These are phyloP conservation scores for Fusarium napiforme DNA, from an alignment of 2,329 filamentous ascomycete species.

Conservation along the genomic window DNA sequence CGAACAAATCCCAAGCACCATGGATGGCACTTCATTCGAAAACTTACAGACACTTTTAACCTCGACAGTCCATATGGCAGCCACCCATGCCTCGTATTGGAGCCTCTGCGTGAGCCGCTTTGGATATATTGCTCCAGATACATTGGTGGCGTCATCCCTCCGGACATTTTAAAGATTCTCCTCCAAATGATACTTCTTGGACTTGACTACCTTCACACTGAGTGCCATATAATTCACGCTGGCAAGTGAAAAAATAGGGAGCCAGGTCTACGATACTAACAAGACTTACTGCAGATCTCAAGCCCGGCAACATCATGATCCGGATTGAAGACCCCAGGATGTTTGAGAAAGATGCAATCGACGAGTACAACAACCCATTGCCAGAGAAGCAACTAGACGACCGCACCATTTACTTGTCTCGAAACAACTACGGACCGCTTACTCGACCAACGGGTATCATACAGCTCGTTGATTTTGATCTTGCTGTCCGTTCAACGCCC, in stretches of 20 bases:
- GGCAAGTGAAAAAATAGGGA: background rate
- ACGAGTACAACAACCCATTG: conserved; percentile 37
- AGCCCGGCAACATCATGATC: conserved; percentile 39
- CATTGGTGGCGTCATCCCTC: conserved; percentile 29
- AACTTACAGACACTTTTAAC: conserved; percentile 26
- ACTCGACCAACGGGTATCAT: conserved; percentile 22
- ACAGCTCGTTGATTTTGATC: conserved; percentile 36
- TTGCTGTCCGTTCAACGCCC: conserved; percentile 2
- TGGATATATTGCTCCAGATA: conserved; percentile 40
- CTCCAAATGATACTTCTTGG: conserved; percentile 37
- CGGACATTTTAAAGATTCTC: conserved; percentile 33
- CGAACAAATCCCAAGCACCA: conserved; percentile 15
- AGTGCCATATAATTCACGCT: conserved; percentile 38
- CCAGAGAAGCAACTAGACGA: conserved; percentile 30
- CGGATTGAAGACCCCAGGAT: conserved; percentile 27
- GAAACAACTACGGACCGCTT: conserved; percentile 38
- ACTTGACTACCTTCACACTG: conserved; percentile 40
- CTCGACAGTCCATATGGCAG: conserved; percentile 1
- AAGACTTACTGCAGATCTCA: conserved; percentile 13
- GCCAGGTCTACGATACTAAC: fast-evolving
- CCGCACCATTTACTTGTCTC: conserved; percentile 37
- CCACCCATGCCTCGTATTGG: conserved; percentile 36
- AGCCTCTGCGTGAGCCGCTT: conserved; percentile 41
- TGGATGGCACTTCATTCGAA: conserved; percentile 38
- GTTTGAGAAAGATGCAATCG: conserved; percentile 26